Evolutionary conservation across 2,329 filamentous ascomycete species (phyloP).

Genomic region (Mycosphaerella sp.): DNA sequence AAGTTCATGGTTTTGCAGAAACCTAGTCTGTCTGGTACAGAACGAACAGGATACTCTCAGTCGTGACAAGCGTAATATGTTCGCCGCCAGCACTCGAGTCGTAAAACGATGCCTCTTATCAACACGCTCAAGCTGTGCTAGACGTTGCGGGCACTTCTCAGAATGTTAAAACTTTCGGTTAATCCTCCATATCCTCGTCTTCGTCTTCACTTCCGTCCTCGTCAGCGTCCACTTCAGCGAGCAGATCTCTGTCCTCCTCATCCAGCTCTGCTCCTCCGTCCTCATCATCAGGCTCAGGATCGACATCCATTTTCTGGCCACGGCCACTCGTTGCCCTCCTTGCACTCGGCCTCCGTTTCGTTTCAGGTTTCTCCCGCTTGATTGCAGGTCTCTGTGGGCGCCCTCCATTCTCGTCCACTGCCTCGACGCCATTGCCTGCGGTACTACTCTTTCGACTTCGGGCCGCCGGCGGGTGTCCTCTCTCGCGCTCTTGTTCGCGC

Average conservation of each 20-base stretch:
- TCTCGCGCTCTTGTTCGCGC: conserved; percentile 15
- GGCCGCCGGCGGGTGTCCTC: not conserved
- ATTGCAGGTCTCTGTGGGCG: conserved; percentile 3
- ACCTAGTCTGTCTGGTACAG: not conserved
- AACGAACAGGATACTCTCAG: not conserved
- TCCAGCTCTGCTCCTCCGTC: conserved; percentile 32
- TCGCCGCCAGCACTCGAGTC: too few species aligned
- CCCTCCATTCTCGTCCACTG: conserved; percentile 11
- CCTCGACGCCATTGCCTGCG: conserved; percentile 11
- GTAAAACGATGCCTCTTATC: too few species aligned
- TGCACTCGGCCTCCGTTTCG: conserved; percentile 11
- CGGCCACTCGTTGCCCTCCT: conserved; percentile 17
- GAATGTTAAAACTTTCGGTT: not conserved
- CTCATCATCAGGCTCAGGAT: conserved; percentile 25
- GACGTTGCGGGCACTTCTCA: not conserved
- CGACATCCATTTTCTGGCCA: conserved; percentile 20
- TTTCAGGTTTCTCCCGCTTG: conserved; percentile 2
- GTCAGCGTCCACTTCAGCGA: conserved; percentile 35
- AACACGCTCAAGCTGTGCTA: too few species aligned
- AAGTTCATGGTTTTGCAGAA: too few species aligned
- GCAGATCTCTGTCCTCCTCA: conserved; percentile 36
- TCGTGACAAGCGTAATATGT: not conserved
- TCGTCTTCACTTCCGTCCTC: conserved; percentile 36
- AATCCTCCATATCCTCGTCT: conserved; percentile 28
- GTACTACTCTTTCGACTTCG: conserved; percentile 15